Evolutionary conservation across 768 basidiomycete genomes (phyloP).

Genomic region (Exidia glandulosa): DNA sequence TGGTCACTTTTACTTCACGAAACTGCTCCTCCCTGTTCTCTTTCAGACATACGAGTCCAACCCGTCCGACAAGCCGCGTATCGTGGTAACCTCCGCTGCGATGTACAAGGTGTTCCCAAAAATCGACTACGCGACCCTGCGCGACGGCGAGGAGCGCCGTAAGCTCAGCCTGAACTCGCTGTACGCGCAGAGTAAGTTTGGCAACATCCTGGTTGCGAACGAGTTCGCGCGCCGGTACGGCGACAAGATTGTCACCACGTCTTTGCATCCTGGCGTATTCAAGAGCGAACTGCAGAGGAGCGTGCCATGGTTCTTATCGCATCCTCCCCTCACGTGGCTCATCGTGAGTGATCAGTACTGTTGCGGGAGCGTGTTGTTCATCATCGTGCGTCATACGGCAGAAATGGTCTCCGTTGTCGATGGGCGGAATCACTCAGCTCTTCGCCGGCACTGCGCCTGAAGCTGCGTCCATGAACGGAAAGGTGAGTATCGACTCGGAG

Average conservation of each 20-base stretch:
- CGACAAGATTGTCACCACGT: constrained; percentile 4
- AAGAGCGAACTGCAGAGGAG: constrained; percentile 1
- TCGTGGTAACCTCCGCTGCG: constrained; percentile 37
- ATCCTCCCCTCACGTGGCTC: not conserved
- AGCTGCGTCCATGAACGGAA: constrained; percentile 3
- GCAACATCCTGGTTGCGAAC: constrained; percentile 2
- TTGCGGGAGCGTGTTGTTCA: not conserved
- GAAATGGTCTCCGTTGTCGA: not conserved
- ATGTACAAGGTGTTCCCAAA: constrained; percentile 16
- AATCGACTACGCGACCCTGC: constrained; percentile 31
- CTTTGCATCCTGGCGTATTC: constrained; percentile 4
- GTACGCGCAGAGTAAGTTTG: constrained; percentile 22
- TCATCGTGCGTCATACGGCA: not conserved
- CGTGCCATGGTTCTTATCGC: not conserved
- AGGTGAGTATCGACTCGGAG: not conserved
- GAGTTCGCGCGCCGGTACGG: constrained; percentile 5
- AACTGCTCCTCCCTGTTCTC: constrained; percentile 9
- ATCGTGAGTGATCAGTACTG: constrained; percentile 6
- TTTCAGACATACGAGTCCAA: constrained; percentile 8
- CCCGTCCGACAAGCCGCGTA: constrained; percentile 29
- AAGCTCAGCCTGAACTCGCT: constrained; percentile 10
- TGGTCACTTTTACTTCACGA: constrained; percentile 11
- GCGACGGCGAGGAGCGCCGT: constrained; percentile 24
- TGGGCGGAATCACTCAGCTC: constrained; percentile 9
- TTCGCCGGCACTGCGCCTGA: constrained; percentile 9